Conservation (phyloP, 2,329 filamentous ascomycete genomes). For the Calonectria crousiana region DNA sequence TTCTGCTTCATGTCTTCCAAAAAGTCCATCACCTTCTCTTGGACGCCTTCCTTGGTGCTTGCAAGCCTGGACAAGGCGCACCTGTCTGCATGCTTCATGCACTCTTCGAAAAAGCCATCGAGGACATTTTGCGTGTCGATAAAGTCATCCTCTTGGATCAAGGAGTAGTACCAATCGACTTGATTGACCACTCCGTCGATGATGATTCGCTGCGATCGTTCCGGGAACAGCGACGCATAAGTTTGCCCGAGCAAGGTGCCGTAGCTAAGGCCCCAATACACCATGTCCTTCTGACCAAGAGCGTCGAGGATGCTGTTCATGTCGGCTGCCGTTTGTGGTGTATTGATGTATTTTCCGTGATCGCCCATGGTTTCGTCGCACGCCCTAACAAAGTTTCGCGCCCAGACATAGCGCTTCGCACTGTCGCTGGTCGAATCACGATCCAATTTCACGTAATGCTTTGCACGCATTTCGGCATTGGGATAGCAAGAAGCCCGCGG, state of each 20-base stretch:
- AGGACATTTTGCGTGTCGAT: conserved; percentile 47
- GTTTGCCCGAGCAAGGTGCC: conserved; percentile 56
- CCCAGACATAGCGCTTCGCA: conserved; percentile 55
- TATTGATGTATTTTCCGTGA: conserved; percentile 59
- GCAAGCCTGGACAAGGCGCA: conserved; percentile 56
- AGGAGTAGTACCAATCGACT: conserved; percentile 48
- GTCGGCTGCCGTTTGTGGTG: conserved; percentile 63
- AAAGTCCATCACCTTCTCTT: conserved; percentile 47
- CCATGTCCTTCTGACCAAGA: conserved; percentile 47
- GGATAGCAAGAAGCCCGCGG: conserved; percentile 55
- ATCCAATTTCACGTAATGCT: conserved; percentile 39
- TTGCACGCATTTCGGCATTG: conserved; percentile 46
- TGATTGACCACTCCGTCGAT: conserved; percentile 52
- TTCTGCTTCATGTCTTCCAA: conserved; percentile 50
- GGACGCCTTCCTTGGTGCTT: conserved; percentile 50
- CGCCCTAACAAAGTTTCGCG: conserved; percentile 54
- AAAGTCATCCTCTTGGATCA: conserved; percentile 44
- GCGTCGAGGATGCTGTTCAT: conserved; percentile 63
- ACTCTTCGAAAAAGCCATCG: conserved; percentile 51
- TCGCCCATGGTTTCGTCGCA: conserved; percentile 60
- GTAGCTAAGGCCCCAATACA: conserved; percentile 59
- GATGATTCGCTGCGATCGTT: conserved; percentile 49
- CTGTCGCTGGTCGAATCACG: conserved; percentile 49
- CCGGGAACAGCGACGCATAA: conserved; percentile 54
- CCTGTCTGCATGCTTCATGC: conserved; percentile 56